phyloP scores from a whole-genome alignment of 192 early-diverging fungal genomes.

The Coemansia sp. region DNA sequence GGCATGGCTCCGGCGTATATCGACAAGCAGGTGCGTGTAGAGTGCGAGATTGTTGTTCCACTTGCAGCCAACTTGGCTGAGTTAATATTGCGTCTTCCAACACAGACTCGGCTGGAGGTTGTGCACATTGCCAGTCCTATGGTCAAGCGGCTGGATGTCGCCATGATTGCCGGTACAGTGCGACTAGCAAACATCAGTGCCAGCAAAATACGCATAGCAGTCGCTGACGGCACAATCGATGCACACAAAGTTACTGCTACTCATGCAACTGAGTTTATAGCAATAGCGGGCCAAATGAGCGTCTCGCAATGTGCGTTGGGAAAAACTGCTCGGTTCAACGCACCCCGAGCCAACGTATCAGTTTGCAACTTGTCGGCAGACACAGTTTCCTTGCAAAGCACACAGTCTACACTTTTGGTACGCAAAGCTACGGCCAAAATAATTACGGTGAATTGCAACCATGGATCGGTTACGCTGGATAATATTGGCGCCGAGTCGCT shows the following conservation, averaged over 20 bases:
- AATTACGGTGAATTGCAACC: neutral
- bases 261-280: slow-evolving; percentile 21
- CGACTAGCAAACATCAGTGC: neutral
- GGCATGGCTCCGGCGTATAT: neutral
- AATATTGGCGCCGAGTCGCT: neutral
- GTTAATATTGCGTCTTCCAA: slow-evolving; percentile 27
- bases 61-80: neutral
- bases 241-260: neutral
- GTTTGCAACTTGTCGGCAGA: neutral
- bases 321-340: slow-evolving; percentile 15
- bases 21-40: neutral
- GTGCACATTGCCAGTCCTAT: neutral
- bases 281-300: slow-evolving; percentile 11
- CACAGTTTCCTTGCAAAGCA: neutral
- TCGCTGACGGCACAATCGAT: slow-evolving; percentile 23
- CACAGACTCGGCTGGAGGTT: slow-evolving; percentile 12
- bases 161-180: slow-evolving; percentile 21
- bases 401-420: neutral
- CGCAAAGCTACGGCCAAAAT: neutral
- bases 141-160: slow-evolving; percentile 19
- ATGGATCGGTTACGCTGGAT: neutral
- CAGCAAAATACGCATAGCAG: slow-evolving; percentile 20
- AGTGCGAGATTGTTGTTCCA: slow-evolving; percentile 15
- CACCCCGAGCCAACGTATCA: slow-evolving; percentile 9
- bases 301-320: slow-evolving; percentile 12